Conservation (phyloP, 2,329 filamentous ascomycete species). For the Diplodia sapinea region DNA sequence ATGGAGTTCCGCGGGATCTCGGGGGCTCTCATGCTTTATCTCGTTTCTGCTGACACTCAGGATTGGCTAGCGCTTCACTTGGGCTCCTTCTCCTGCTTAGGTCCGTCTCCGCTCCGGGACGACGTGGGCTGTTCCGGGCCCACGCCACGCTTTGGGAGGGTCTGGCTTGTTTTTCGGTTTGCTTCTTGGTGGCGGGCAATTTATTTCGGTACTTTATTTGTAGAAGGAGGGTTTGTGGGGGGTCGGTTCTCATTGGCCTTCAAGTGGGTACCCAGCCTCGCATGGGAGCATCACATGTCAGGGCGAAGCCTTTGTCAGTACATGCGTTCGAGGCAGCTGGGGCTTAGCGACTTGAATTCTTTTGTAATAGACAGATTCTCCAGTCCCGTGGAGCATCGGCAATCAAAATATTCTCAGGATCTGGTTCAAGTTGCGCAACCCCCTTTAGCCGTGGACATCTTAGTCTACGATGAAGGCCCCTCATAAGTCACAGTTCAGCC, state of each 20-base stretch:
- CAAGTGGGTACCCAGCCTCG: neutral
- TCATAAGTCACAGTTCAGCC: neutral
- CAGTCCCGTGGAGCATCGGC: neutral
- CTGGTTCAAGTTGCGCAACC: neutral
- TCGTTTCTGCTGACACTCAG: neutral
- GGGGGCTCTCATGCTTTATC: neutral
- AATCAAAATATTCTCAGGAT: neutral
- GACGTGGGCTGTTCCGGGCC: neutral
- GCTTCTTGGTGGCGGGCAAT: neutral
- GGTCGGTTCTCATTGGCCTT: neutral
- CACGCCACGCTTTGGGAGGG: neutral
- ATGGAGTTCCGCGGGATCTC: slow-evolving; percentile 9
- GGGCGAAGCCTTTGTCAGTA: neutral
- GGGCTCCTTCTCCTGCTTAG: neutral
- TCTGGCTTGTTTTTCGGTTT: slow-evolving; percentile 2
- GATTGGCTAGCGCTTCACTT: neutral
- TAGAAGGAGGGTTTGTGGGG: neutral
- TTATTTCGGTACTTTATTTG: slow-evolving; percentile 20
- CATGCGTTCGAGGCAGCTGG: neutral
- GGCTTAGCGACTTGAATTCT: neutral
- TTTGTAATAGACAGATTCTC: slow-evolving; percentile 1
- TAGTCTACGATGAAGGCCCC: neutral
- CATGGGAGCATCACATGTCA: neutral
- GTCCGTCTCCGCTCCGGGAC: neutral
- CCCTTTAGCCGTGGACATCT: neutral